These are phyloP conservation scores for Casuarina equisetifolia DNA, from an alignment of 306 rosid species.

Conservation along the genomic window DNA sequence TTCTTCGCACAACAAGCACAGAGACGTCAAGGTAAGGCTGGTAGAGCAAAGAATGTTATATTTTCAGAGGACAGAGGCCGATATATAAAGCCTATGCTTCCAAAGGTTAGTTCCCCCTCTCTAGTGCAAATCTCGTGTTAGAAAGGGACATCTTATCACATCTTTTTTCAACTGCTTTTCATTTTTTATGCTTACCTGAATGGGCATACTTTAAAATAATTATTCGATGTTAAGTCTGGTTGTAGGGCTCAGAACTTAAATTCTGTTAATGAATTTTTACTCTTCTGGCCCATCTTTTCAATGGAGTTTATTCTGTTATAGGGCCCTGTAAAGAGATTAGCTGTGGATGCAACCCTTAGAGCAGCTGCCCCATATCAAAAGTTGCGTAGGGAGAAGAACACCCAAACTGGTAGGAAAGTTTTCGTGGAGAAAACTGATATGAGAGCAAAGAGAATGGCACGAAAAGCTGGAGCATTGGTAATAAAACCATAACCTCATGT, in stretches of 20 bases:
- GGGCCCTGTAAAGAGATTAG: slow-evolving; percentile 95
- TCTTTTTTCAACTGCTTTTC: background rate
- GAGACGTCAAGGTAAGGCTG: slow-evolving; percentile 88
- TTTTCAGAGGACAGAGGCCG: slow-evolving; percentile 99
- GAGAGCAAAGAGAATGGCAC: slow-evolving; percentile 99
- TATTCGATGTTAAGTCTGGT: background rate
- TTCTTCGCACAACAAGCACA: slow-evolving; percentile 98
- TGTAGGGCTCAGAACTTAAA: slow-evolving; percentile 13
- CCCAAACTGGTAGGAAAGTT: slow-evolving; percentile 74
- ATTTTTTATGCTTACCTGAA: background rate
- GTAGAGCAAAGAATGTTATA: slow-evolving; percentile 96
- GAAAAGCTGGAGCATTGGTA: slow-evolving; percentile 99
- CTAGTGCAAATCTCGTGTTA: background rate
- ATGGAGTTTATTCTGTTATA: slow-evolving; percentile 29
- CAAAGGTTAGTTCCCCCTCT: slow-evolving; percentile 55
- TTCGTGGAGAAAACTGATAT: slow-evolving; percentile 90
- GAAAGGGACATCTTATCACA: slow-evolving; percentile 21
- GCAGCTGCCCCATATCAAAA: slow-evolving; percentile 98
- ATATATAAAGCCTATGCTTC: slow-evolving; percentile 95
- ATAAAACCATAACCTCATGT: slow-evolving; percentile 23
- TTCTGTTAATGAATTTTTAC: background rate
- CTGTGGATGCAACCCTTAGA: slow-evolving; percentile 97
- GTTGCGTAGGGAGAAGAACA: slow-evolving; percentile 77
- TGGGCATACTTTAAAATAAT: background rate
- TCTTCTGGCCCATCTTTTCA: slow-evolving; percentile 11